Conservation (phyloP, 2,329 filamentous ascomycete genomes). For the Hansfordia pulvinata region DNA sequence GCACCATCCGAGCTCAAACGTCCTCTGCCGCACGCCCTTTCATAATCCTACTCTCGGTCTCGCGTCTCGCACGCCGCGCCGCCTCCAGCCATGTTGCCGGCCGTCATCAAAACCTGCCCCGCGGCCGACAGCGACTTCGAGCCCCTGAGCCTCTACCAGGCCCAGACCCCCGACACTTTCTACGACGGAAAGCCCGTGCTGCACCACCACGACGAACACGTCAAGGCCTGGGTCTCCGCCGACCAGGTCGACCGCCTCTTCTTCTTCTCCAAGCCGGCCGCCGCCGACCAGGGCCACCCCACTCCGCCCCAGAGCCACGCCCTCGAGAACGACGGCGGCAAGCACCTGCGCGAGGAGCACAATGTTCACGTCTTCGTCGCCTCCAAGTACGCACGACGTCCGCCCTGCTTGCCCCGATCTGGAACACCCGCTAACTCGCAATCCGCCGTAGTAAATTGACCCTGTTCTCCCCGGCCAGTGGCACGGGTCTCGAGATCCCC, state of each 20-base stretch:
- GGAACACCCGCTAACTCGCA: conserved; percentile 3
- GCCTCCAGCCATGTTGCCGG: conserved; percentile 27
- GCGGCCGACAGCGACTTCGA: conserved; percentile 42
- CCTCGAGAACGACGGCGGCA: conserved; percentile 17
- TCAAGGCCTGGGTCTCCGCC: conserved; percentile 43
- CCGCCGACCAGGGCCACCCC: conserved; percentile 17
- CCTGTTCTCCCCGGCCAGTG: conserved; percentile 45
- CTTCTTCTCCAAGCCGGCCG: conserved; percentile 29
- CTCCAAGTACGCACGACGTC: conserved; percentile 32
- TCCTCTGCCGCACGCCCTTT: too few relatives aligned
- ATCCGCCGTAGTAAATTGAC: conserved; percentile 40
- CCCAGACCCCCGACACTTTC: conserved; percentile 60
- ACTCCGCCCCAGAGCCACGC: conserved; percentile 18
- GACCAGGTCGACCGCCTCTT: conserved; percentile 40
- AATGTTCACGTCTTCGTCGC: conserved; percentile 43
- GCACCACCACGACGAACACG: conserved; percentile 43
- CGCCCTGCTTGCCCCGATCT: conserved; percentile 1
- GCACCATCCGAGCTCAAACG: too few relatives aligned
- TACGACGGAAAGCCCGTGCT: conserved; percentile 58
- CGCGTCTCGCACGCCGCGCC: too few relatives aligned
- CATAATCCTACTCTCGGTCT: too few relatives aligned
- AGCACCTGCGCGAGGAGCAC: conserved; percentile 22
- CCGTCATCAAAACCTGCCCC: conserved; percentile 44
- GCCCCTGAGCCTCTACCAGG: conserved; percentile 53
- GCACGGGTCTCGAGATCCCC: conserved; percentile 52